Conservation (phyloP, 164 flowering plant species). For the Berberis vulgaris region DNA sequence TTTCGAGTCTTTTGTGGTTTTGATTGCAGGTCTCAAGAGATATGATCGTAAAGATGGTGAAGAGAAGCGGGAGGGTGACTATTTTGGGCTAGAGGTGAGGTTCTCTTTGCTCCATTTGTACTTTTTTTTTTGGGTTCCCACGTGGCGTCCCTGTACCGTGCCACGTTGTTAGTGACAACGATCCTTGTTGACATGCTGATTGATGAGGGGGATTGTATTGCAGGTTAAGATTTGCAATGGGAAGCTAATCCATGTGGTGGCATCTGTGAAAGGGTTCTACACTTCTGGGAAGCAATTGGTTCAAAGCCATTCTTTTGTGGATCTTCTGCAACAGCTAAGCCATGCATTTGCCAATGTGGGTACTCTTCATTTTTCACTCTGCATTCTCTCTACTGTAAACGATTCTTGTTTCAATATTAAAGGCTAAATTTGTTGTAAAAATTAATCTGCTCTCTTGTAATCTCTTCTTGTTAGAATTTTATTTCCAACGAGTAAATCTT, state of each 20-base stretch:
- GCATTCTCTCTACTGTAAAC: background rate
- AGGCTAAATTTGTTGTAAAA: background rate
- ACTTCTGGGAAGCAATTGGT: constrained; percentile 54
- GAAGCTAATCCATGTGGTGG: constrained; percentile 63
- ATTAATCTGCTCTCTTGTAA: background rate
- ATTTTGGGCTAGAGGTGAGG: constrained; percentile 74
- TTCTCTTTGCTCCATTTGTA: background rate
- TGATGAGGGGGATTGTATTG: constrained; percentile 2
- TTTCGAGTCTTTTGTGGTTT: background rate
- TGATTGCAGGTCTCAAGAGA: constrained; percentile 28
- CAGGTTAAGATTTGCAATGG: constrained; percentile 95
- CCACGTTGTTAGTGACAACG: background rate
- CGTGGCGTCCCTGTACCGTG: background rate
- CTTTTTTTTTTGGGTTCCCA: background rate
- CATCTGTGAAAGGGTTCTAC: constrained; percentile 76
- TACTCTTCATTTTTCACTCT: constrained; percentile 6
- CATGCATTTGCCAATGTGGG: constrained; percentile 84
- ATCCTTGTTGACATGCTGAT: background rate
- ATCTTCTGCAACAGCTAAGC: constrained; percentile 87
- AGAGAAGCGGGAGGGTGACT: constrained; percentile 53
- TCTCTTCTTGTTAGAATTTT: too few species aligned
- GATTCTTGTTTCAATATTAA: background rate
- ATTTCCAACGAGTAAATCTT: too few species aligned
- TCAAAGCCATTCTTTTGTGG: constrained; percentile 64
- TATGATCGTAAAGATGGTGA: constrained; percentile 33